Base-by-base conservation (phyloP, 495 filamentous ascomycete species). In the Hyaloscypha hepaticicola region DNA sequence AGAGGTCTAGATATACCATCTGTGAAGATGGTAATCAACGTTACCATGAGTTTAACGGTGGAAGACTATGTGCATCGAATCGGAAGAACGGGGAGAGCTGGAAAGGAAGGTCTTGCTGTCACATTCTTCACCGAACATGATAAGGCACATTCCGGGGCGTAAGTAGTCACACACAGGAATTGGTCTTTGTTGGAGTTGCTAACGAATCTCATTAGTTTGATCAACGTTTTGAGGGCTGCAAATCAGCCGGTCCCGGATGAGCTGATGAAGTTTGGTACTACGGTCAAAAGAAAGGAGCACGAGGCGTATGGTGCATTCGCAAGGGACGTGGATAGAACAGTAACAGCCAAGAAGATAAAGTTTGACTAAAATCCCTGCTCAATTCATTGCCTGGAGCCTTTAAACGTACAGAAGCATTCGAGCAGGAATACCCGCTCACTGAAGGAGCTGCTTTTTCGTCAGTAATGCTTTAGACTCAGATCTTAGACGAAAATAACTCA, bases 41-140 rank as follows among this genome's bases (percentile, higher is more conserved):
- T n/a, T 83, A 89, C 58, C 92, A 85, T 8, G 96, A 87, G 28
- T 75, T 84, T 91, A 56, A 90, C 88, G 12, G 85, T 86, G 25
- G 94, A 99, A 78, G 94, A 97, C 73, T 99, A 99, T 69, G 93
- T 99, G 66, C 95, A 99, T 74, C 90, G 95, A 68, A 99, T 99
- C 77, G 95, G 90, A 69, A 87, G 92, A 76, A 98, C 94, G 38
- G 94, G 92, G 66, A 88, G 94, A 76, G 95, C 95, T 55, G 95
- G 95, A 69, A 90, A 92, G 70, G 87, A 86, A 58, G 94, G 94
- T 69, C 87, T 90, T 64, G 94, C 94, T 64, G 91, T 96, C 71
- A 97, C 95, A 19, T 82, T 97, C 60, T 97, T 99, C 76, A 97
- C 95, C 2, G 91, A 96, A 68, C 87, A 90, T 64, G 95, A 99